Conservation (phyloP, 2,329 filamentous ascomycete species). For the Penicillium rolfsii region DNA sequence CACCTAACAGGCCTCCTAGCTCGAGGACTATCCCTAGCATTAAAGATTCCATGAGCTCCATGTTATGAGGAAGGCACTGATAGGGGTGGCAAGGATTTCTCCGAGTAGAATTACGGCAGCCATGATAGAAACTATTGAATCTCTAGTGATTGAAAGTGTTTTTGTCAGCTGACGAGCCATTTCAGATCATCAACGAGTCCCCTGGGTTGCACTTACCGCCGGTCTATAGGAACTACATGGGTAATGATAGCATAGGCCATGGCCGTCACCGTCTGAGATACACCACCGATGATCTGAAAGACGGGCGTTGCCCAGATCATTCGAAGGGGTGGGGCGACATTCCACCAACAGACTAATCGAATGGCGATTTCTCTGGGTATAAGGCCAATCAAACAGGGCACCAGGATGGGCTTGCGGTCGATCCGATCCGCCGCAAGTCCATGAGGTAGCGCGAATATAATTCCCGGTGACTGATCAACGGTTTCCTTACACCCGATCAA, state of each 20-base stretch:
- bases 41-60: slow-evolving; percentile 3
- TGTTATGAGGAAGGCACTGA: slow-evolving; percentile 1
- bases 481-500: slow-evolving; percentile 1
- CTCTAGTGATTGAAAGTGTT: neutral
- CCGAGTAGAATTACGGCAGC: neutral
- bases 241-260: slow-evolving; percentile 7
- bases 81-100: slow-evolving; percentile 1
- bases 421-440: slow-evolving; percentile 1
- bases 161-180: neutral
- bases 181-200: neutral
- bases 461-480: neutral
- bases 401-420: slow-evolving; percentile 3
- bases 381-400: neutral
- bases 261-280: neutral
- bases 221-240: neutral
- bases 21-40: neutral
- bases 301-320: slow-evolving; percentile 4
- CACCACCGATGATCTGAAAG: slow-evolving; percentile 3
- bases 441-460: neutral
- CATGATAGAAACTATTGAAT: neutral
- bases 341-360: slow-evolving; percentile 4
- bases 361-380: neutral
- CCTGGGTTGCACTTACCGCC: neutral
- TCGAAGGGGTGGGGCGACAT: neutral
- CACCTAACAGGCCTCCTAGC: neutral